Conservation (phyloP, 2,329 filamentous ascomycete species). For the Plenodomus tracheiphilus region DNA sequence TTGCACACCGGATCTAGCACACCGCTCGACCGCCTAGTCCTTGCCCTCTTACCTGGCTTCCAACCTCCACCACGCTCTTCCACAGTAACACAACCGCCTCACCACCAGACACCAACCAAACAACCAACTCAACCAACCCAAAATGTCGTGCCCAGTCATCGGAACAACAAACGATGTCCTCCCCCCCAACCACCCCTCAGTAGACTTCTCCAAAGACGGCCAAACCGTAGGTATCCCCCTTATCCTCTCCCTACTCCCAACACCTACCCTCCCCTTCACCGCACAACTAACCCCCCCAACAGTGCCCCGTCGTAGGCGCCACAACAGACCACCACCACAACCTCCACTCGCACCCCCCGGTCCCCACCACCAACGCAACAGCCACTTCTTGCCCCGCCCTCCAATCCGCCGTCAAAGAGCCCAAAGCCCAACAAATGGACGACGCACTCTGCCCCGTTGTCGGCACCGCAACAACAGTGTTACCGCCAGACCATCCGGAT, state of each 20-base stretch:
- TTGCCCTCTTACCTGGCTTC: slow-evolving; percentile 1
- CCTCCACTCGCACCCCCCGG: slow-evolving; percentile 47
- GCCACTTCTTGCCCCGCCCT: slow-evolving; percentile 49
- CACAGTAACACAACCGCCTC: background rate
- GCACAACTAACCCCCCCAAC: slow-evolving; percentile 5
- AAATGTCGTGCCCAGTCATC: slow-evolving; percentile 43
- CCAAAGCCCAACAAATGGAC: slow-evolving; percentile 44
- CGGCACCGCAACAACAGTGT: slow-evolving; percentile 46
- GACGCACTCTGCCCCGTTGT: slow-evolving; percentile 51
- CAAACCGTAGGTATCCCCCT: slow-evolving; percentile 27
- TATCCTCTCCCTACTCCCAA: background rate
- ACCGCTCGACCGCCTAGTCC: slow-evolving; percentile 1
- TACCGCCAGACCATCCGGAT: slow-evolving; percentile 50
- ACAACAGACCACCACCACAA: slow-evolving; percentile 51
- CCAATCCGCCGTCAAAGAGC: slow-evolving; percentile 42
- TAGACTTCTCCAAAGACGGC: slow-evolving; percentile 46
- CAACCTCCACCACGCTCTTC: background rate
- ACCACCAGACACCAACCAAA: background rate
- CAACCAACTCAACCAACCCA: slow-evolving; percentile 2
- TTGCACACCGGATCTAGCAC: background rate
- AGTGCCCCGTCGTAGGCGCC: slow-evolving; percentile 52
- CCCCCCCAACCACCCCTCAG: slow-evolving; percentile 48
- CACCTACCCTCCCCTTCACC: background rate
- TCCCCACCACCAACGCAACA: slow-evolving; percentile 30
- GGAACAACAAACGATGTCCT: slow-evolving; percentile 50